These are phyloP conservation scores for Verticillium albo-atrum DNA, from an alignment of 2,329 filamentous ascomycete species.

Conservation along the genomic window DNA sequence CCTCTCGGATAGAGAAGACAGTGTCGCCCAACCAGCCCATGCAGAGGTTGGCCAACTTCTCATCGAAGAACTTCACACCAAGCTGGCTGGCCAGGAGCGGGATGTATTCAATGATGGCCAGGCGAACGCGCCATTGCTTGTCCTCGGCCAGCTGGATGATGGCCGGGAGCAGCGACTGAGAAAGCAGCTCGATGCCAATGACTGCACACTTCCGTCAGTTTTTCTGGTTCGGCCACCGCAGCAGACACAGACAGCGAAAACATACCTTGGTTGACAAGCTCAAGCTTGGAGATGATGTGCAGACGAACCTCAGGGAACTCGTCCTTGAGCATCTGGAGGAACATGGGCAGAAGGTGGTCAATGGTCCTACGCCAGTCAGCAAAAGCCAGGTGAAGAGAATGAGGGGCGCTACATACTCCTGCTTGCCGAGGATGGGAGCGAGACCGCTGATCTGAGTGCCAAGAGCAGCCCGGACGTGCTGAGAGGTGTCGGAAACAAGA, in stretches of 20 bases:
- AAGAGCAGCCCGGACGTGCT: constrained; percentile 92
- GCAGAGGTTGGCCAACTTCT: constrained; percentile 90
- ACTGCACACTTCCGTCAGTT: constrained; percentile 46
- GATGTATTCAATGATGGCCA: constrained; percentile 99
- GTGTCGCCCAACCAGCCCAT: constrained; percentile 99
- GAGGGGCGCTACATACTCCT: constrained; percentile 64
- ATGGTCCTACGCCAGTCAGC: constrained; percentile 63
- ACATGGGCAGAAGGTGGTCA: constrained; percentile 95
- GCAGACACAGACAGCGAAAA: constrained; percentile 3
- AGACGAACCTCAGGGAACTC: constrained; percentile 97
- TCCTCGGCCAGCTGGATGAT: constrained; percentile 97
- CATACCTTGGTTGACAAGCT: constrained; percentile 91
- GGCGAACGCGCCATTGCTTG: constrained; percentile 97
- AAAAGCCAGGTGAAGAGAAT: neutral
- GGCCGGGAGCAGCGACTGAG: constrained; percentile 91
- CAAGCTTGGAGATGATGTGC: constrained; percentile 99
- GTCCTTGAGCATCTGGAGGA: constrained; percentile 98
- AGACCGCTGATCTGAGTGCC: constrained; percentile 96
- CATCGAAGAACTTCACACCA: constrained; percentile 96
- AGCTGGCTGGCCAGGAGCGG: constrained; percentile 92
- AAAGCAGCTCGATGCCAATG: constrained; percentile 95
- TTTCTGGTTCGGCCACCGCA: neutral
- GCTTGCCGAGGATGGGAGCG: constrained; percentile 93
- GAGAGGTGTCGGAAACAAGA: constrained; percentile 90
- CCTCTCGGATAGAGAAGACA: constrained; percentile 97